Evolutionary conservation across 805 yeast genomes (phyloP).

Genomic region (Saccharomycodes ludwigii): DNA sequence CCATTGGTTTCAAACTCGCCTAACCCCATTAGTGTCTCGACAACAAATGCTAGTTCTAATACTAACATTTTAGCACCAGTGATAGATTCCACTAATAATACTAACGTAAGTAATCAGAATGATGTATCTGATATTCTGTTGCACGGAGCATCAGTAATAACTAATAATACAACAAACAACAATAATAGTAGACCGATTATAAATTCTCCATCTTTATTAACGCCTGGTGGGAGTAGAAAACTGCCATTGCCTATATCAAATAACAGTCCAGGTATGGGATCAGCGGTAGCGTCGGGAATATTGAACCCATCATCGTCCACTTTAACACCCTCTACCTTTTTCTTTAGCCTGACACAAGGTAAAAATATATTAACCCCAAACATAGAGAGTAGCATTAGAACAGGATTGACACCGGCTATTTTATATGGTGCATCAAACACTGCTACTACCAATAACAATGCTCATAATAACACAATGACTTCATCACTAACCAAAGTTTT

Average conservation of each 20-base stretch:
- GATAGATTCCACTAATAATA: too few relatives aligned
- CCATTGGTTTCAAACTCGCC: too few relatives aligned
- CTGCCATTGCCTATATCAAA: constrained; percentile 33
- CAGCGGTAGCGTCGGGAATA: constrained; percentile 20
- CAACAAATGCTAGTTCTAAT: too few relatives aligned
- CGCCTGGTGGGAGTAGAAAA: constrained; percentile 47
- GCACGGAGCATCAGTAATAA: not conserved
- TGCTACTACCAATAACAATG: constrained; percentile 24
- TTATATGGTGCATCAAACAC: constrained; percentile 21
- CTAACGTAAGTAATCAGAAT: too few relatives aligned
- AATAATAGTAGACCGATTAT: too few relatives aligned
- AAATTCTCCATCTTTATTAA: constrained; percentile 31
- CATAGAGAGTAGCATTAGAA: constrained; percentile 45
- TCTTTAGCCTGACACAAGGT: not conserved
- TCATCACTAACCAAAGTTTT: constrained; percentile 25
- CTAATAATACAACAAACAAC: not conserved
- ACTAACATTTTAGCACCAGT: too few relatives aligned
- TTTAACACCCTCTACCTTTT: not conserved
- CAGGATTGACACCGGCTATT: constrained; percentile 58
- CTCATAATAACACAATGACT: constrained; percentile 6
- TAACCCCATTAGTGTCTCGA: too few relatives aligned
- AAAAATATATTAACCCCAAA: not conserved
- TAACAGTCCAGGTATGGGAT: too few relatives aligned
- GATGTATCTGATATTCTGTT: too few relatives aligned
- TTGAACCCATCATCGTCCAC: not conserved